A percentile compares a stretch with the other conserved stretches of the same genome.
phyloP scores from a whole-genome alignment of 208 protist genomes.

The Wallacemonas sp. region DNA sequence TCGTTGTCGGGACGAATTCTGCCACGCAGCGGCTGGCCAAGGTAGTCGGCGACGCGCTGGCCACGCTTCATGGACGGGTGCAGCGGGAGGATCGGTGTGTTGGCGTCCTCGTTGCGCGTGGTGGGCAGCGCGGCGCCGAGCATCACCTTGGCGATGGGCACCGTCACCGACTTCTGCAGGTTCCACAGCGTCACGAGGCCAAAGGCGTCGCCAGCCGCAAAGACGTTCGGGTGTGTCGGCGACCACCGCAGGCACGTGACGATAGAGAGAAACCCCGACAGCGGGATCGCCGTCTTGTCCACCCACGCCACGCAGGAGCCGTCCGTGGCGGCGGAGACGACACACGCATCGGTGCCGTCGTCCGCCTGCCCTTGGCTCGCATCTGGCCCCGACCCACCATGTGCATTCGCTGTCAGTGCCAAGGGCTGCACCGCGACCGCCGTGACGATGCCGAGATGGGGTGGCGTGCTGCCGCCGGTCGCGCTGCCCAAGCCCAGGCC shows the following conservation, averaged over 20 bases:
- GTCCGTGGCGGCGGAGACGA: slow-evolving; percentile 52
- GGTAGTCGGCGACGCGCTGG: slow-evolving; percentile 1
- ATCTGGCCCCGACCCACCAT: too few relatives aligned
- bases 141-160: slow-evolving; percentile 44
- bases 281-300: slow-evolving; percentile 25
- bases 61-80: background rate
- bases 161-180: slow-evolving; percentile 37
- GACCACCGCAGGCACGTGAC: slow-evolving; percentile 71
- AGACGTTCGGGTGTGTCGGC: slow-evolving; percentile 53
- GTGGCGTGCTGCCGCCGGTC: slow-evolving; percentile 4
- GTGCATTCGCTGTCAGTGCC: background rate
- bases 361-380: slow-evolving; percentile 18
- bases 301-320: slow-evolving; percentile 64
- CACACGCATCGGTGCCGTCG: slow-evolving; percentile 34
- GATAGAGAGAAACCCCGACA: slow-evolving; percentile 55
- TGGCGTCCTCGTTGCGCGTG: slow-evolving; percentile 5
- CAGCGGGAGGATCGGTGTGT: slow-evolving; percentile 8
- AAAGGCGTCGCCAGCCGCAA: slow-evolving; percentile 62
- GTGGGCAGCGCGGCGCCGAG: slow-evolving; percentile 11
- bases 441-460: slow-evolving; percentile 33
- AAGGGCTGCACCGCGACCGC: slow-evolving; percentile 54
- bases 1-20: background rate
- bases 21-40: background rate
- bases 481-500: slow-evolving; percentile 9
- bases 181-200: slow-evolving; percentile 67